A percentile compares a stretch with the other conserved stretches of the same genome.
phyloP scores from a whole-genome alignment of 2,329 filamentous ascomycete genomes.

The Ilyonectria robusta region DNA sequence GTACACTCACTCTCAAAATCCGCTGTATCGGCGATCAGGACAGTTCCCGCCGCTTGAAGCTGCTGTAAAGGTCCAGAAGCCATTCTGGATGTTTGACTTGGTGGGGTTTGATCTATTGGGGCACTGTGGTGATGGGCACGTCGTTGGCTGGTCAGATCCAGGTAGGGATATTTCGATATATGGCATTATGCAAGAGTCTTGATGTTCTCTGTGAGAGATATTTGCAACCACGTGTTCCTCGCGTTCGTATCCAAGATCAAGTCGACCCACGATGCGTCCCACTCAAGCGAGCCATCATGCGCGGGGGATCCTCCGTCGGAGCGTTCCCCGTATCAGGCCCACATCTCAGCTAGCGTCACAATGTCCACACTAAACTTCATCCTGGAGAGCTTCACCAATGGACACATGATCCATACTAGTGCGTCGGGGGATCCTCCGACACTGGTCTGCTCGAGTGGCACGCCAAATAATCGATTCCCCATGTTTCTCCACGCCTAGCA shows the following conservation, averaged over 20 bases:
- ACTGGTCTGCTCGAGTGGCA: neutral
- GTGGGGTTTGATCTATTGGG: neutral
- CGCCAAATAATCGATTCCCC: neutral
- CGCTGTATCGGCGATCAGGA: neutral
- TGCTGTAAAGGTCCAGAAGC: neutral
- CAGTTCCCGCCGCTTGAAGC: neutral
- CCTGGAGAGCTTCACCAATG: neutral
- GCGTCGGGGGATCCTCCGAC: neutral
- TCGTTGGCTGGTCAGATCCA: neutral
- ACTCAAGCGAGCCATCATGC: neutral
- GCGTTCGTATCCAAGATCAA: neutral
- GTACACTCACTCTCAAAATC: neutral
- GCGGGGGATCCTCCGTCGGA: neutral
- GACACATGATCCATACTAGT: neutral
- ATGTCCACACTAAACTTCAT: neutral
- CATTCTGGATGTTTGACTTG: neutral
- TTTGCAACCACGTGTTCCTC: neutral
- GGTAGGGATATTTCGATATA: neutral
- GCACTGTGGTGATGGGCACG: neutral
- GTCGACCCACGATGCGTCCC: neutral
- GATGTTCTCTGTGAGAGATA: neutral
- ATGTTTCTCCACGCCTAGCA: neutral
- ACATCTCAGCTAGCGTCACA: neutral
- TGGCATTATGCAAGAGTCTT: neutral
- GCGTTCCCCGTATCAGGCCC: neutral